Base-by-base conservation (phyloP, 768 basidiomycete genomes). In the Leccinum pellstonianum region DNA sequence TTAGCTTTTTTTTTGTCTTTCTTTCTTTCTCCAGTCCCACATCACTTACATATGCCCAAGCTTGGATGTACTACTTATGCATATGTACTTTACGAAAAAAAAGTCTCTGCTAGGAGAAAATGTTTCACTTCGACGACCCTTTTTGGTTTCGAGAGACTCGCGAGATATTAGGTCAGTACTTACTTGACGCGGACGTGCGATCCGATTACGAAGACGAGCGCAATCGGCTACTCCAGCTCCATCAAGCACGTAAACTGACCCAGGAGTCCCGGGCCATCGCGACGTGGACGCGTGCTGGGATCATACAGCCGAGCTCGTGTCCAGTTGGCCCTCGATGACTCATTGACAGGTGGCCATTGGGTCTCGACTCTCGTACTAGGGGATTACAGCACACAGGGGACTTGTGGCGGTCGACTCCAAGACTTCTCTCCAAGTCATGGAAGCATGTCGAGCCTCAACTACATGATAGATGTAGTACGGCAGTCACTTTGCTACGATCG, bases 41-140 rank as follows among this genome's bases (percentile, higher is more conserved):
- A 23, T 6, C 11, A 5, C n/a, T 19, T 46, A 35, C 33, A 35
- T 35, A 21, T 12, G 43, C 10, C n/a, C 41, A 35, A 14, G 14
- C 35, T 46, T 3, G 19, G 19, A 43, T 43, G 41, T 43, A 19
- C n/a, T 19, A 29, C 29, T 29, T 9, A 43, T 11, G 11, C 46
- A 5, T 47, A 58, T 15, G 6, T 38, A 38, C 56, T 64, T 66
- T 69, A 62, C 57, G 65, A 67, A 69, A 60, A 52, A 10, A 23
- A 38, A 41, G n/a, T 10, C 19, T 19, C 4, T 10, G 0, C 19
- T 25, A 25, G 49, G 21, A 56, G 10, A 48, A 37, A 14, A 51
- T 19, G 43, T 21, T 46, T 11, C 10, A 46, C 19, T 46, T 46
- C 19, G 5, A 21, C 43, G 43, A 19, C 19, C 19, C 43, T 43